These are phyloP conservation scores for Gigaspora rosea DNA, from an alignment of 192 early-diverging fungal species.

Conservation along the genomic window DNA sequence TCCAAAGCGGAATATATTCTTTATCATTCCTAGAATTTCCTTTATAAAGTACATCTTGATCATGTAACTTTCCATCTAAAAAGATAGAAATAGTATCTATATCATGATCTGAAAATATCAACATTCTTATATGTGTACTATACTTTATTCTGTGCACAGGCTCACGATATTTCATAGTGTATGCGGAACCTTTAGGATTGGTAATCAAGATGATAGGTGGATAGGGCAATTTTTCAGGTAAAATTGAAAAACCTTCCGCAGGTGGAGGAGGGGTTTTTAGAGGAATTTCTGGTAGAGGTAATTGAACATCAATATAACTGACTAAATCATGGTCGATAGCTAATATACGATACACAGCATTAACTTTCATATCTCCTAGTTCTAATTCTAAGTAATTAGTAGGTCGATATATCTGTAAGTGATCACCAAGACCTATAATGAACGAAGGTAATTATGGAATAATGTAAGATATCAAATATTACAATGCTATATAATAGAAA, in stretches of 20 bases:
- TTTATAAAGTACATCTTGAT: conserved; percentile 47
- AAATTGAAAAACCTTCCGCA: background rate
- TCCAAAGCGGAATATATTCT: conserved; percentile 73
- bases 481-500: too few relatives aligned
- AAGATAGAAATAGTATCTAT: conserved; percentile 41
- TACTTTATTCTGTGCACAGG: conserved; percentile 61
- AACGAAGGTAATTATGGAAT: background rate
- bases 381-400: conserved; percentile 80
- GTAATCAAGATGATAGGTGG: conserved; percentile 82
- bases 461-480: background rate
- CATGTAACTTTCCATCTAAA: conserved; percentile 55
- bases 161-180: conserved; percentile 68
- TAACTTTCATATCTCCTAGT: conserved; percentile 87
- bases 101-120: conserved; percentile 66
- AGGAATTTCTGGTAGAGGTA: conserved; percentile 66
- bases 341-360: conserved; percentile 82
- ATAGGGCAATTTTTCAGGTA: conserved; percentile 19
- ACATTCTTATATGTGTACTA: conserved; percentile 74
- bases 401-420: conserved; percentile 66
- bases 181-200: conserved; percentile 86
- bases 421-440: conserved; percentile 50
- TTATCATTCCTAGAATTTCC: conserved; percentile 45
- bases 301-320: conserved; percentile 71
- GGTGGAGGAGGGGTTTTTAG: conserved; percentile 40
- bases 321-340: conserved; percentile 87